Conservation (phyloP, 2,329 filamentous ascomycete genomes). For the Fusarium nurragi region DNA sequence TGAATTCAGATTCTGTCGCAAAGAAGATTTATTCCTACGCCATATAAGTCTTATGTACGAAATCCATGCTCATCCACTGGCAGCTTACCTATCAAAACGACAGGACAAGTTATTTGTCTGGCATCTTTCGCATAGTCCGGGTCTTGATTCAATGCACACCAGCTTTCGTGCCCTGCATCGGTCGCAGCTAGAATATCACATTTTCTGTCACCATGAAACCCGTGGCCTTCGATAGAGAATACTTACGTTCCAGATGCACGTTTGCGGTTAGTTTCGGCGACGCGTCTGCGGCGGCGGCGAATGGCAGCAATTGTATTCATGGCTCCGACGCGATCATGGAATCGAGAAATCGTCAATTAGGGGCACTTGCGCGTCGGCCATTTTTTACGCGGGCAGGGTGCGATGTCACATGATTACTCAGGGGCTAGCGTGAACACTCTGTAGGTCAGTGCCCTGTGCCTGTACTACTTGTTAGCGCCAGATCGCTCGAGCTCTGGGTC, state of each 20-base stretch:
- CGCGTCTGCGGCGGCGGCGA: constrained; percentile 6
- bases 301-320: not conserved
- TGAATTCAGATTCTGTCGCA: not conserved
- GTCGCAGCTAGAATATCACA: not conserved
- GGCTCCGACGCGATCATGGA: not conserved
- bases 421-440: no score
- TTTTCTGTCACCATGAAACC: not conserved
- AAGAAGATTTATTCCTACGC: not conserved
- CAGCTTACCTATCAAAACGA: not conserved
- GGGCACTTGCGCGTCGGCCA: not conserved
- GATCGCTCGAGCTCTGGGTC: no score
- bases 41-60: fast-evolving
- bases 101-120: not conserved
- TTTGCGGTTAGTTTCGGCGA: constrained; percentile 3
- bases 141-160: not conserved
- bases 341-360: not conserved
- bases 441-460: no score
- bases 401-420: not conserved
- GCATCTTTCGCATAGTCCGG: constrained; percentile 1
- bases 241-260: not conserved
- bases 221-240: not conserved
- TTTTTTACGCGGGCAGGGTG: not conserved
- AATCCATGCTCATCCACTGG: fast-evolving
- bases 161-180: constrained; percentile 3
- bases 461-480: no score